These are phyloP conservation scores for Exobasidium rhododendri DNA, from an alignment of 1,284 basidiomycete genomes.

Conservation along the genomic window DNA sequence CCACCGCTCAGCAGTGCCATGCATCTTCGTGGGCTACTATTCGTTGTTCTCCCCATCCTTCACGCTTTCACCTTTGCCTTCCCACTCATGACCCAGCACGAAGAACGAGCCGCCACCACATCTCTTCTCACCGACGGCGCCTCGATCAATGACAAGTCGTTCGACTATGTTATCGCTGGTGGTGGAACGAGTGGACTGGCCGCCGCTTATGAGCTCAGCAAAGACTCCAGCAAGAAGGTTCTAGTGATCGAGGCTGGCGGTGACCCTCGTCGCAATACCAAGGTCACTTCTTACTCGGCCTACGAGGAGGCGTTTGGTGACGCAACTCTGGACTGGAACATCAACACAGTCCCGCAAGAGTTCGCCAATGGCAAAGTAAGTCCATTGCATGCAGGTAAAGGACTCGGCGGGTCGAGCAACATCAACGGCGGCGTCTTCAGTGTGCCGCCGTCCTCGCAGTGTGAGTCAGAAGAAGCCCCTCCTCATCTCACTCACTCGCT, in stretches of 20 bases:
- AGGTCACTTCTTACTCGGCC: not conserved
- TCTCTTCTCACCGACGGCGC: no score
- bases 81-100: no score
- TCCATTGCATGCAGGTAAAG: constrained; percentile 57
- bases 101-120: no score
- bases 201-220: constrained; percentile 44
- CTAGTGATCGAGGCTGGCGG: constrained; percentile 52
- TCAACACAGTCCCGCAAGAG: constrained; percentile 42
- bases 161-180: constrained; percentile 53
- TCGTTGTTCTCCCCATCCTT: no score
- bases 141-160: not conserved
- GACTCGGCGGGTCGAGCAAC: constrained; percentile 63
- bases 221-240: constrained; percentile 38
- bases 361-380: constrained; percentile 26
- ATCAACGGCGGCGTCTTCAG: constrained; percentile 66
- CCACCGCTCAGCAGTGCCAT: no score
- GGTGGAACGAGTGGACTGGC: constrained; percentile 47
- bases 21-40: no score
- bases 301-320: constrained; percentile 12
- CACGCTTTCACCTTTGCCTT: no score
- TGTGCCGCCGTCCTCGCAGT: constrained; percentile 60
- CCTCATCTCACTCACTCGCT: not conserved
- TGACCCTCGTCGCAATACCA: constrained; percentile 21
- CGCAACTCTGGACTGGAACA: not conserved
- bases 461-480: not conserved